Evolutionary conservation across 768 basidiomycete genomes (phyloP), one percentile per base, ranked within the genome.

Genomic region (Mycena pura): DNA sequence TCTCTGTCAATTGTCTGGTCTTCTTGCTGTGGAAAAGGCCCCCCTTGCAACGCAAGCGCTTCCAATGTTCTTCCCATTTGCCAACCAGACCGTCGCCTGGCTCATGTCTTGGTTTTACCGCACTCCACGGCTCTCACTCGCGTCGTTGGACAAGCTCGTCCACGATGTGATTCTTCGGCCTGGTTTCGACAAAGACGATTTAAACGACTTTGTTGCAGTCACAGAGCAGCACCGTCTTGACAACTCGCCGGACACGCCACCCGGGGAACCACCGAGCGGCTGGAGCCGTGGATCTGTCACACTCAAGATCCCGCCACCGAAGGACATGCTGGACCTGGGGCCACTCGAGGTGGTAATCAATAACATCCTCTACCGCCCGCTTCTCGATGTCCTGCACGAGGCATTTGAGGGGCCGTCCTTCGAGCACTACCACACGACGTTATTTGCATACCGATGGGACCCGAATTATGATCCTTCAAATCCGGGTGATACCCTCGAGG

Each of bases 81-180:
- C 46, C 0, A 74, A 73, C 51, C 25, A 67, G 15, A 57, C 72
- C 0, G 22, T 53, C 5, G 73, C 68, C 22, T 43, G 53, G 0
- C 39, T 73, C 0, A 70, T 74, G 59, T 34, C 57, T 15, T 74
- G 68, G 71, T 68, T 66, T 24, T 69, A 69, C 39, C 32, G 27
- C 14, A 53, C 50, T 2, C 10, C 44, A 0, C 55, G 56, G 17
- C 41, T 53, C 7, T 74, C 73, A 15, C 25, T 64, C n/a, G 40
- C 46, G 1, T 64, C 74, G 6, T 32, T 76, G 0, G 41, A 71
- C 24, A 14, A 32, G 1, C 63, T 76, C 2, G 65, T 75, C 13
- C 28, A 71, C 21, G 64, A 70, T 21, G 69, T 73, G 11, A 29
- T 77, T 15, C 53, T 70, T 2, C 45, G 31, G 1, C 27, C 59